Evolutionary conservation across 2,329 filamentous ascomycete species (phyloP), one percentile per base, ranked within the genome.

Genomic region (Davidsoniella eucalypti): DNA sequence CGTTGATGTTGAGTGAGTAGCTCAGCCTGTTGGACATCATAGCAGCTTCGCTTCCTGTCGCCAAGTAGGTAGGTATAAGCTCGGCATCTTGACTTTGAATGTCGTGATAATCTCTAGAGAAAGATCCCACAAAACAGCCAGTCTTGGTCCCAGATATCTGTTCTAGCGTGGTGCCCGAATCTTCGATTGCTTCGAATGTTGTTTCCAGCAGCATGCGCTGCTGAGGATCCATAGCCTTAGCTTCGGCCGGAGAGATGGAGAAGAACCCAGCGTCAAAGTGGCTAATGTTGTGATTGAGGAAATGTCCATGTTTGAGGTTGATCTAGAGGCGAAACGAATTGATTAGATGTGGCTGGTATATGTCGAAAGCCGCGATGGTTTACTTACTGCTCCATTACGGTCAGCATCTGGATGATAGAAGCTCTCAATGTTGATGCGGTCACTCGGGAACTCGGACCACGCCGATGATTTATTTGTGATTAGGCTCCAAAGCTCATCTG

Each of bases 341-440:
- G 8, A 12, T 33, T 33, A 33, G 29, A 33, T 4, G 8, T 33
- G 10, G 25, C 6, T n/a, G 10, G 26, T 47, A 5, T 17, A 12
- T 29, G 44, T 6, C 23, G n/a, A 12, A 14, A 10, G 14, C n/a
- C 8, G 23, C 1, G 10, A 9, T 14, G 9, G 12, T 8, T 23
- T 52, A 33, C 40, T 37, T n/a, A 44, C 37, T 10, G 49, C 47
- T 16, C 45, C 49, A 17, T 48, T 52, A 12, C 43, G 45, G 14
- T 46, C 23, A 17, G 50, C 41, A 29, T 52, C 42, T 1, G 66
- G 60, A 47, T 68, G 63, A 50, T 67, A 60, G 54, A 65, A 61
- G 44, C 53, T 64, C 54, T 58, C 61, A 56, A 61, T 64, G 55
- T 69, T 68, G 61, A 73, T 75, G 25, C 72, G 62, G 48, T 66